phyloP scores from a whole-genome alignment of 2,329 filamentous ascomycete species.

The Monilinia fructigena region DNA sequence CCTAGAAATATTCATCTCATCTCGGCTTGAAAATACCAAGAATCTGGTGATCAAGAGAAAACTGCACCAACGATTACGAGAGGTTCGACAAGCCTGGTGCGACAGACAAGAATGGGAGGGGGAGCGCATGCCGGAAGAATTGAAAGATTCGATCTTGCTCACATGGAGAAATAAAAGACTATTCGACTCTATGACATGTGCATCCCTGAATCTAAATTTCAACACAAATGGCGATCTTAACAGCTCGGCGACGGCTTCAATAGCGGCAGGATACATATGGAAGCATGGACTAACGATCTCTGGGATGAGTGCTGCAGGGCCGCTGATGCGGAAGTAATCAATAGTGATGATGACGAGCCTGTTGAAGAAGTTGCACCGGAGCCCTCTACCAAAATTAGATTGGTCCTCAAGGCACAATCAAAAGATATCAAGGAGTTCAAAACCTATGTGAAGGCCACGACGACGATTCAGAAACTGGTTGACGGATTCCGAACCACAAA shows the following conservation, averaged over 20 bases:
- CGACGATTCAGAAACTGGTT: slow-evolving; percentile 61
- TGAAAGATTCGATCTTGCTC: slow-evolving; percentile 62
- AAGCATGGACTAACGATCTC: slow-evolving; percentile 70
- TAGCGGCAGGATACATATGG: slow-evolving; percentile 65
- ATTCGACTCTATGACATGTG: slow-evolving; percentile 73
- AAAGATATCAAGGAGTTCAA: slow-evolving; percentile 51
- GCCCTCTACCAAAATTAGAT: slow-evolving; percentile 43
- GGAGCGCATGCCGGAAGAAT: slow-evolving; percentile 42
- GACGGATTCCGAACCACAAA: slow-evolving; percentile 58
- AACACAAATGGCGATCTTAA: slow-evolving; percentile 40
- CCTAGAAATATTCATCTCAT: slow-evolving; percentile 64
- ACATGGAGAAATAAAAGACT: slow-evolving; percentile 74
- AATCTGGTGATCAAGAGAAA: slow-evolving; percentile 64
- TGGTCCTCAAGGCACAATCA: slow-evolving; percentile 52
- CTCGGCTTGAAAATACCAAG: slow-evolving; percentile 60
- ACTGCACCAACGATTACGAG: slow-evolving; percentile 64
- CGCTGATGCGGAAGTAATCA: slow-evolving; percentile 25
- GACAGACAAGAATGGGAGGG: slow-evolving; percentile 54
- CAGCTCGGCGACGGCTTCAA: slow-evolving; percentile 44
- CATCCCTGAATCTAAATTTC: slow-evolving; percentile 60
- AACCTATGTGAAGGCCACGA: slow-evolving; percentile 53
- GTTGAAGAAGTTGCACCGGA: slow-evolving; percentile 28
- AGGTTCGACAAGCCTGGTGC: slow-evolving; percentile 70
- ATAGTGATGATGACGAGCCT: slow-evolving; percentile 30
- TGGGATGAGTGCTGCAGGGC: slow-evolving; percentile 45